Conservation (phyloP, 2,329 filamentous ascomycete genomes). For the Aureobasidium pullulans region DNA sequence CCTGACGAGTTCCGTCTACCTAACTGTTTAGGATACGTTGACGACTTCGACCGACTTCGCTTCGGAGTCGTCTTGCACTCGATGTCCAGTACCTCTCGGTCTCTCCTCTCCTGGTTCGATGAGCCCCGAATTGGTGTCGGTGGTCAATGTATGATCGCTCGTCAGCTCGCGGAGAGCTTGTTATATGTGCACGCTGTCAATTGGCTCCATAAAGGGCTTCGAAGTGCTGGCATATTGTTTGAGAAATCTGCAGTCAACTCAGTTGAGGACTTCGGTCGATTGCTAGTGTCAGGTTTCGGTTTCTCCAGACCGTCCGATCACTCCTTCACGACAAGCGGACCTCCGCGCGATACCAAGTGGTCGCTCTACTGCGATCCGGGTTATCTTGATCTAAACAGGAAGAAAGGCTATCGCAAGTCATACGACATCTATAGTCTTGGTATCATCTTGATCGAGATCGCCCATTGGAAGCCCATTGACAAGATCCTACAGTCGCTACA, state of each 20-base stretch:
- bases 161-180: neutral
- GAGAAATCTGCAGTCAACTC: too few relatives aligned
- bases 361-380: neutral
- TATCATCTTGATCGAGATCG: neutral
- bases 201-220: neutral
- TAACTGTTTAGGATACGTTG: neutral
- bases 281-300: neutral
- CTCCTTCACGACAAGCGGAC: neutral
- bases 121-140: neutral
- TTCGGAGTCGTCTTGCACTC: neutral
- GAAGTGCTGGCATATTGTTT: neutral
- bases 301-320: neutral
- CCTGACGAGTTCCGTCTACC: neutral
- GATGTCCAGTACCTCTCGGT: too few relatives aligned
- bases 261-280: neutral
- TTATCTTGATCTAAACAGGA: neutral
- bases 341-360: neutral
- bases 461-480: neutral
- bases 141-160: neutral
- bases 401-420: neutral
- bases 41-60: neutral
- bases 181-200: neutral
- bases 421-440: conserved; percentile 1
- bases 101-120: neutral
- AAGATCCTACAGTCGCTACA: neutral